phyloP scores from a whole-genome alignment of 352 stramenopile species.

The Thalassiosira oceanica region DNA sequence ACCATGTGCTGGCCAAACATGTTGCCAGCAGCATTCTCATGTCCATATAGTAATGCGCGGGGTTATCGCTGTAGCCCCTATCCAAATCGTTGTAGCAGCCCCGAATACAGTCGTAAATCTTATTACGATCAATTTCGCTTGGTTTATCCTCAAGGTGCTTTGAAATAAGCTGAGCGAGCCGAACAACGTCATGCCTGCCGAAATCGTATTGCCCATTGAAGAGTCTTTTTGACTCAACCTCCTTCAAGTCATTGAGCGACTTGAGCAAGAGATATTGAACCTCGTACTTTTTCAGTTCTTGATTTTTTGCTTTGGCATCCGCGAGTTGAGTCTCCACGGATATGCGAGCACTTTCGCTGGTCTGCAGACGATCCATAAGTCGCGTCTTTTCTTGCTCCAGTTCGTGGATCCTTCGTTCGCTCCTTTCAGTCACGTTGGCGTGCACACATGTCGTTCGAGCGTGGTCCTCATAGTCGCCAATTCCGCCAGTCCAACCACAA shows the following conservation, averaged over 20 bases:
- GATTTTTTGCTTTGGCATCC: background rate
- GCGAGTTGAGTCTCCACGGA: background rate
- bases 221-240: no score
- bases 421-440: no score
- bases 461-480: constrained; percentile 13
- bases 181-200: constrained; percentile 8
- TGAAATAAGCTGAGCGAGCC: constrained; percentile 25
- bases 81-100: constrained; percentile 17
- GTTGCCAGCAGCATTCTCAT: constrained; percentile 31
- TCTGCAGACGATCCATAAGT: no score
- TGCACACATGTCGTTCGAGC: no score
- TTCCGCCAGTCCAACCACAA: constrained; percentile 13
- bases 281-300: background rate
- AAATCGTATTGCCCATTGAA: constrained; percentile 22
- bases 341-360: no score
- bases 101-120: constrained; percentile 29
- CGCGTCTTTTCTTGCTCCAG: background rate
- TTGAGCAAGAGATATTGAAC: no score
- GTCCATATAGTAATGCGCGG: constrained; percentile 10
- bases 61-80: constrained; percentile 12
- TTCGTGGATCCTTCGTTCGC: background rate
- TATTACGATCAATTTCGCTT: constrained; percentile 12
- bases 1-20: constrained; percentile 21
- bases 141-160: constrained; percentile 26
- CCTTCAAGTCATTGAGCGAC: background rate